phyloP scores from a whole-genome alignment of 768 basidiomycete species.

The Baorangia bicolor region DNA sequence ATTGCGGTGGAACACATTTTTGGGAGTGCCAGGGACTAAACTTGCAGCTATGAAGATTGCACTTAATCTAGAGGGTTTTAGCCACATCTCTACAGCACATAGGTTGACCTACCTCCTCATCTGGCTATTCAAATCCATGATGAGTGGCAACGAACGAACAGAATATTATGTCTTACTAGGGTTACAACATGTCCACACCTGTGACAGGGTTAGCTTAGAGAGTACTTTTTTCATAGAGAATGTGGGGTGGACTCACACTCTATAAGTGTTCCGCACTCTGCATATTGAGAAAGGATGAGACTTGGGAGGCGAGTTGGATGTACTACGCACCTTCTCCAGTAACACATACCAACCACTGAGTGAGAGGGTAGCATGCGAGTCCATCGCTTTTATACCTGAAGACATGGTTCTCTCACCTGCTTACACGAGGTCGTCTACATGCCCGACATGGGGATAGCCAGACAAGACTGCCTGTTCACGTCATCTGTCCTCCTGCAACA shows the following conservation, averaged over 20 bases:
- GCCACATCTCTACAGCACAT: constrained; percentile 1
- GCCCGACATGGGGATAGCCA: constrained; percentile 27
- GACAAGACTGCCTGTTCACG: constrained; percentile 23
- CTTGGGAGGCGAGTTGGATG: not conserved
- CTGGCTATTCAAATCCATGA: constrained; percentile 40
- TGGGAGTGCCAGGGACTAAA: constrained; percentile 59
- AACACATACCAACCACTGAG: constrained; percentile 47
- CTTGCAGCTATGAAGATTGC: constrained; percentile 57
- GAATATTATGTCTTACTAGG: constrained; percentile 37
- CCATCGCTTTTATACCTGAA: constrained; percentile 31
- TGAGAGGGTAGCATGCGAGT: not conserved
- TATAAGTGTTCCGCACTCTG: constrained; percentile 60
- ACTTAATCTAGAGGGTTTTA: constrained; percentile 51
- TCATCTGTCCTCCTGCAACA: constrained; percentile 26
- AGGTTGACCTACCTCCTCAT: constrained; percentile 48
- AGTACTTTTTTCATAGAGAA: not conserved
- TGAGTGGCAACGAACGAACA: constrained; percentile 7
- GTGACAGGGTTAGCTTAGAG: constrained; percentile 4
- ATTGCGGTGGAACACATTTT: constrained; percentile 49
- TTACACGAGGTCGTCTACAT: constrained; percentile 28
- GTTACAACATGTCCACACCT: constrained; percentile 58
- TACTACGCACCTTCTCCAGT: constrained; percentile 53
- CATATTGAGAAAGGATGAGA: constrained; percentile 20
- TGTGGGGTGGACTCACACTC: constrained; percentile 36
- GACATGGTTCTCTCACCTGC: constrained; percentile 24